These are phyloP conservation scores for Amphirosellinia nigrospora DNA, from an alignment of 495 filamentous ascomycete species.

Conservation along the genomic window DNA sequence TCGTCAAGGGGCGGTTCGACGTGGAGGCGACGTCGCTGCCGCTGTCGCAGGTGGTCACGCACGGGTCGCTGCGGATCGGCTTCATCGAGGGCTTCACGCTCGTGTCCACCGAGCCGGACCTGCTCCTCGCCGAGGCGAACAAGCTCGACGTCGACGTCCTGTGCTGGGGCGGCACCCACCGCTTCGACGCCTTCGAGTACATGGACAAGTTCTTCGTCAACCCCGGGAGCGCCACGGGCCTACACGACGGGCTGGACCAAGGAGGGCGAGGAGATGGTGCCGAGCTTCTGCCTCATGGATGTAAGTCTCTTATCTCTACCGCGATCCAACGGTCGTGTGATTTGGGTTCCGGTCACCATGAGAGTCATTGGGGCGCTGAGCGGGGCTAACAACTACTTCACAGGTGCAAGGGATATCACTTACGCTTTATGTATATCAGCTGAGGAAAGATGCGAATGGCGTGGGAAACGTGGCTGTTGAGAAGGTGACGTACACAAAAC, in stretches of 20 bases:
- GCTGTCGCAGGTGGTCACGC: conserved; percentile 90
- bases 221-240: conserved; percentile 91
- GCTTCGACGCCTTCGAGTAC: conserved; percentile 97
- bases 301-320: conserved; percentile 62
- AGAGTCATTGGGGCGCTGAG: not conserved
- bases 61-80: conserved; percentile 91
- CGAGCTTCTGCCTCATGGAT: conserved; percentile 99
- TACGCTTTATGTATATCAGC: conserved; percentile 96
- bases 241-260: conserved; percentile 64
- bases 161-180: conserved; percentile 96
- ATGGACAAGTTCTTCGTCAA: conserved; percentile 99
- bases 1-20: conserved; percentile 94
- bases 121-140: conserved; percentile 88
- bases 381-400: conserved; percentile 27
- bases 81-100: conserved; percentile 97
- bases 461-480: conserved; percentile 93
- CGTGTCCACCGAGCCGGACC: conserved; percentile 89
- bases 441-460: conserved; percentile 87
- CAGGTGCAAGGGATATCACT: conserved; percentile 98
- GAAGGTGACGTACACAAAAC: conserved; percentile 97
- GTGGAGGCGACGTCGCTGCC: conserved; percentile 90
- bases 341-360: not conserved
- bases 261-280: conserved; percentile 79
- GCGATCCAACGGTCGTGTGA: not conserved
- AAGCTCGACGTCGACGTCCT: conserved; percentile 97